phyloP scores from a whole-genome alignment of 495 filamentous ascomycete species.

The Penicillium canescens region DNA sequence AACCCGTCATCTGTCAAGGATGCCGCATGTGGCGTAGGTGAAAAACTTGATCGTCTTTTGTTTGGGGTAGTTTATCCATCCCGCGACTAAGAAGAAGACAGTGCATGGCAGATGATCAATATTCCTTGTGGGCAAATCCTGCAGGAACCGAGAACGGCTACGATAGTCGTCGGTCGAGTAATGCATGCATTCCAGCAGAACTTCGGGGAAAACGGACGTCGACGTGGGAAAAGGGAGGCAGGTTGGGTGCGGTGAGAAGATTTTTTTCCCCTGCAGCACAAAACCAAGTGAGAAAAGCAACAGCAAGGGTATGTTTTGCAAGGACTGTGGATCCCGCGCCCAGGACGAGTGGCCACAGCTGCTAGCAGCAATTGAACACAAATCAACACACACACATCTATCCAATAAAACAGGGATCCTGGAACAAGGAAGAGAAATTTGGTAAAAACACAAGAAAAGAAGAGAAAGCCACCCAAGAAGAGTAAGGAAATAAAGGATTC shows the following conservation, averaged over 20 bases:
- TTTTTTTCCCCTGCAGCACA: constrained; percentile 3
- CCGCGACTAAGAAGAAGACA: neutral
- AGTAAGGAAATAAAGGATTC: constrained; percentile 14
- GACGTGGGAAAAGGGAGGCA: neutral
- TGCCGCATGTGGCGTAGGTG: neutral
- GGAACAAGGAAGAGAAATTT: neutral
- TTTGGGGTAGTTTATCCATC: neutral
- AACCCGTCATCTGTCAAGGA: constrained; percentile 1
- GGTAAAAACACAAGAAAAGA: constrained; percentile 21
- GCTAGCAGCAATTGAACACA: constrained; percentile 1
- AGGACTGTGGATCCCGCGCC: constrained; percentile 5
- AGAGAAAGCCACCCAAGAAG: constrained; percentile 30
- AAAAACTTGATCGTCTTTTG: neutral
- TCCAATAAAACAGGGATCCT: constrained; percentile 1
- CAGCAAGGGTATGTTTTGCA: constrained; percentile 1
- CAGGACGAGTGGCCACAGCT: neutral
- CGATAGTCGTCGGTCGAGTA: neutral
- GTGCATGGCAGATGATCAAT: neutral
- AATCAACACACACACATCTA: constrained; percentile 9
- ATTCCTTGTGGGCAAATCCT: neutral
- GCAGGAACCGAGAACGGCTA: neutral
- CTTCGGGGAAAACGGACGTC: neutral
- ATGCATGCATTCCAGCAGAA: constrained; percentile 1
- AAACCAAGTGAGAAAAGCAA: constrained; percentile 6
- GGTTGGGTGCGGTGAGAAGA: constrained; percentile 3